phyloP scores from a whole-genome alignment of 768 basidiomycete genomes.

The Mycena filopes region DNA sequence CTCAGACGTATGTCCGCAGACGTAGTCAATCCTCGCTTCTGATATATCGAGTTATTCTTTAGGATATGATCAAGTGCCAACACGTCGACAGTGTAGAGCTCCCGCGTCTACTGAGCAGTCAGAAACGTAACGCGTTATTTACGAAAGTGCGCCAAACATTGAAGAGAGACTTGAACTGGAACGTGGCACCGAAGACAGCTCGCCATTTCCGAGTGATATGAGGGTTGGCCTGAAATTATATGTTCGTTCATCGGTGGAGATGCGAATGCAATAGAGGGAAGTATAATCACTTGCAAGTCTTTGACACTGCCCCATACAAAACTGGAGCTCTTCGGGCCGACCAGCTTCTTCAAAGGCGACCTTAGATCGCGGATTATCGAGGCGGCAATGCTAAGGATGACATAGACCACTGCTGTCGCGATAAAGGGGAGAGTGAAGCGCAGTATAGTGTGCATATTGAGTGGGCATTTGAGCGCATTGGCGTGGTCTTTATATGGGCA shows the following conservation, averaged over 20 bases:
- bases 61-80: conserved; percentile 7
- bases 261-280: not conserved
- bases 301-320: conserved; percentile 11
- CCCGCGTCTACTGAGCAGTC: not conserved
- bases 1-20: too few relatives aligned
- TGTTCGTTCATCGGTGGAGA: too few relatives aligned
- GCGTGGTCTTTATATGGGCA: not conserved
- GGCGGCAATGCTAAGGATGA: not conserved
- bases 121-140: not conserved
- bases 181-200: conserved; percentile 3
- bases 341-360: conserved; percentile 7
- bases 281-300: not conserved
- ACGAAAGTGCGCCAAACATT: not conserved
- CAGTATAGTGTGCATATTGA: conserved; percentile 4
- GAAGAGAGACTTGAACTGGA: conserved; percentile 5
- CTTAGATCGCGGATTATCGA: not conserved
- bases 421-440: conserved; percentile 4
- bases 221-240: conserved; percentile 1
- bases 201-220: conserved; percentile 4
- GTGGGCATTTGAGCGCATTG: not conserved
- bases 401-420: conserved; percentile 1
- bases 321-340: conserved; percentile 10
- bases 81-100: conserved; percentile 5
- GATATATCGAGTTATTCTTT: not conserved
- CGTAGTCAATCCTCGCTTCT: not conserved